Conservation (phyloP, 345 rosid species). For the Lepidium sativum region DNA sequence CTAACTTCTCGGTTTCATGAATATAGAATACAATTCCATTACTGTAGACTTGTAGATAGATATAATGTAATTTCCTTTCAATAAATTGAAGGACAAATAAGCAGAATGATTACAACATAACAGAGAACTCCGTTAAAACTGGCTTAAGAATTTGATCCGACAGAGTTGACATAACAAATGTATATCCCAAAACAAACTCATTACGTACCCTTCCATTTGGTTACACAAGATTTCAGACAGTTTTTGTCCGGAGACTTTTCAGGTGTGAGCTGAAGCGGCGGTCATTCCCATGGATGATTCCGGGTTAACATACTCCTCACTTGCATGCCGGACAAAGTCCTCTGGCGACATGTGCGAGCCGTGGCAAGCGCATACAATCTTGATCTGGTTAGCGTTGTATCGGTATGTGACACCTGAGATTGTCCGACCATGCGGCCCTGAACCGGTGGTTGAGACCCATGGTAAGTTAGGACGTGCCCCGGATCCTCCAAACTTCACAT, state of each 20-base stretch:
- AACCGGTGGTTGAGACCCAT: slow-evolving; percentile 88
- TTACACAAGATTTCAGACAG: background rate
- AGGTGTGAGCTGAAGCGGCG: slow-evolving; percentile 83
- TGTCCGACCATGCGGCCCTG: slow-evolving; percentile 79
- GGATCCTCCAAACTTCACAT: slow-evolving; percentile 80
- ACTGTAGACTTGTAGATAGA: background rate
- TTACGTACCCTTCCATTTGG: slow-evolving; percentile 11
- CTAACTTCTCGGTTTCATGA: background rate
- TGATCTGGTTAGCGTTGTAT: slow-evolving; percentile 62
- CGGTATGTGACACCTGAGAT: slow-evolving; percentile 87
- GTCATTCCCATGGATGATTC: slow-evolving; percentile 46
- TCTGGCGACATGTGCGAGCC: slow-evolving; percentile 85
- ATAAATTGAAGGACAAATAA: background rate
- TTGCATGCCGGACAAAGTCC: slow-evolving; percentile 88
- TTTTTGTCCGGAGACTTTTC: slow-evolving; percentile 4
- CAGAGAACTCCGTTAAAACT: slow-evolving; percentile 7
- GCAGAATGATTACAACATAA: slow-evolving; percentile 16
- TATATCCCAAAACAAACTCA: slow-evolving; percentile 12
- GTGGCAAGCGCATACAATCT: slow-evolving; percentile 96
- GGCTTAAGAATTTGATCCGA: slow-evolving; percentile 10
- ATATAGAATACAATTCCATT: background rate
- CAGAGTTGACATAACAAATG: background rate
- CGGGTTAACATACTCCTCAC: slow-evolving; percentile 46
- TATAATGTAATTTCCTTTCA: background rate
- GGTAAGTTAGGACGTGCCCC: slow-evolving; percentile 84